Base-by-base conservation (phyloP, 2,329 filamentous ascomycete species). In the Leptographium galeiforme region DNA sequence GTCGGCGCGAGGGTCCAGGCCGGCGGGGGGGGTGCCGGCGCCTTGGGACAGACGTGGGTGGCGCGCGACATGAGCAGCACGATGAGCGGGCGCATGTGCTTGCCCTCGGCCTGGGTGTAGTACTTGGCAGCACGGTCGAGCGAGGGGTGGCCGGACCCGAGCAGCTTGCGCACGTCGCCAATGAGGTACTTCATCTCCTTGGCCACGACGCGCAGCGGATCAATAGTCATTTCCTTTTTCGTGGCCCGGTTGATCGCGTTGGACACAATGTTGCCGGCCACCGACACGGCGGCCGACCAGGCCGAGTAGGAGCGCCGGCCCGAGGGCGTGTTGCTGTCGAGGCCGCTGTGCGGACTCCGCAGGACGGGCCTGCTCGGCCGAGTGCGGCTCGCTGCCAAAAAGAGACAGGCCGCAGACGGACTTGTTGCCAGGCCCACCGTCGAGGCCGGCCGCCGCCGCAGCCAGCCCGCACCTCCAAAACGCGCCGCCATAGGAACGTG, bases 131-230 rank as follows among this genome's bases (percentile, higher is more conserved):
- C 91, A 44, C 88, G 90, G 65, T 97, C 93, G 56, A 98, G 78
- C 47, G 90, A 89, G 0, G 93, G 93, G 65, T 98, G 91, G 7
- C 91, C 91, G 0, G 90, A 96, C 7, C 91, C 91, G 16, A 97
- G 74, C n/a, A 97, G 76, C 65, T 94, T 87, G 57, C 88, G 79
- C 68, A 97, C 95, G 63, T 97, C 95, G 53, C 89, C 89, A 12
- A 87, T 95, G 63, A 97, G 72, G 62, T 90, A 94, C 70, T 95
- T 93, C 83, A 98, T 88, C 74, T 97, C 91, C 71, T 95, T 94
- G 57, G 88, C 91, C 38, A 97, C 90, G 38, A 88, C 85, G 57
- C 87, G 81, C 63, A 97, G 77, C 38, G 91, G 91, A 67, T 97
- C 91, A 63, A 95, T 80, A 57, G 82, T 79, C 71, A 95, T 81